Percentiles rank a stretch among this genome's conserved stretches.
Conservation (phyloP, 2,329 filamentous ascomycete species). For the Proliferodiscus dingleyae region DNA sequence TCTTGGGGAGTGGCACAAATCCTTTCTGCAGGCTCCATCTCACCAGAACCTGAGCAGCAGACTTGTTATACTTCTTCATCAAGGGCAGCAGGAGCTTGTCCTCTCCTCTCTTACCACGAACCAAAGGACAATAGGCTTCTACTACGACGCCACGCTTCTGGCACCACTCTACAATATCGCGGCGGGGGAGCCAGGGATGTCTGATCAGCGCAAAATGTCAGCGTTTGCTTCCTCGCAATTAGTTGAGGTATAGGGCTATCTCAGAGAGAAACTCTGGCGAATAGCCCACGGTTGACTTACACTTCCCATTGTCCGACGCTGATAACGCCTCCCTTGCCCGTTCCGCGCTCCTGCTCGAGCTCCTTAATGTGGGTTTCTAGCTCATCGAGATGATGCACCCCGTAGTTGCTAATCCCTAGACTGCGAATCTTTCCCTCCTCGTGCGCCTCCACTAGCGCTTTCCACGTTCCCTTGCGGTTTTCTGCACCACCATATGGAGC, state of each 20-base stretch:
- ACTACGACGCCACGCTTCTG: slow-evolving; percentile 55
- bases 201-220: background rate
- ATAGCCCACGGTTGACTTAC: background rate
- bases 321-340: slow-evolving; percentile 65
- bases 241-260: background rate
- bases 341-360: slow-evolving; percentile 55
- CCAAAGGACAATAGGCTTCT: slow-evolving; percentile 59
- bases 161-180: slow-evolving; percentile 77
- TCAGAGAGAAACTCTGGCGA: no score
- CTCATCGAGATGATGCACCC: slow-evolving; percentile 57
- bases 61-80: slow-evolving; percentile 67
- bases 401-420: slow-evolving; percentile 62
- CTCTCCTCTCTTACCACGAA: slow-evolving; percentile 64
- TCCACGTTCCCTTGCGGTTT: slow-evolving; percentile 55
- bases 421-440: slow-evolving; percentile 57
- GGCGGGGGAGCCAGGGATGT: slow-evolving; percentile 80
- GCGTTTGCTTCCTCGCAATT: background rate
- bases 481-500: slow-evolving; percentile 53
- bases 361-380: slow-evolving; percentile 54
- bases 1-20: slow-evolving; percentile 69
- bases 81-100: slow-evolving; percentile 61
- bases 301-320: slow-evolving; percentile 86
- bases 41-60: slow-evolving; percentile 71
- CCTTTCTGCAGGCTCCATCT: slow-evolving; percentile 80
- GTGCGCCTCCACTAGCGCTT: slow-evolving; percentile 57